A percentile compares a stretch with the other conserved stretches of the same genome.
Evolutionary conservation across 352 stramenopile species (phyloP).

Genomic region (Albugo candida): DNA sequence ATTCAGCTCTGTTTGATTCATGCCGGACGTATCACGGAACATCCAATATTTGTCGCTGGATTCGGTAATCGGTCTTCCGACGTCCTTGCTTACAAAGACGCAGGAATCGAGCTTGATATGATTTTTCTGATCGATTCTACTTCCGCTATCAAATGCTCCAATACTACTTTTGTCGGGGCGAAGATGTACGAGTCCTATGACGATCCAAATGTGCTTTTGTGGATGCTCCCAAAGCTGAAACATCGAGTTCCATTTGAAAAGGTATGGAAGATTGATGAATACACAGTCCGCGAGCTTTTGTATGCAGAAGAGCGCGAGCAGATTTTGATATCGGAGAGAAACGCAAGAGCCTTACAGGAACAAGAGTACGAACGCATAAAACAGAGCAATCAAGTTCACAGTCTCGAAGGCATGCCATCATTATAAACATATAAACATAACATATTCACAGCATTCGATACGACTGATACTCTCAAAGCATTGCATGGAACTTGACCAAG

Average conservation of each 20-base stretch:
- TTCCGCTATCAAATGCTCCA: slow-evolving; percentile 42
- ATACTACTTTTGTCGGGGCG: slow-evolving; percentile 8
- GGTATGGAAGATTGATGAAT: slow-evolving; percentile 55
- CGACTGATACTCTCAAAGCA: too few relatives aligned
- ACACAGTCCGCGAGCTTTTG: slow-evolving; percentile 59
- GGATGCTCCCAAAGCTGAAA: slow-evolving; percentile 61
- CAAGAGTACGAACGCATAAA: slow-evolving; percentile 26
- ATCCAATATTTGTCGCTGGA: slow-evolving; percentile 67
- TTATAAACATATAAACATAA: not conserved
- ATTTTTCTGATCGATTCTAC: slow-evolving; percentile 75
- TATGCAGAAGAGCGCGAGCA: slow-evolving; percentile 60
- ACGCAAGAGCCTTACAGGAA: slow-evolving; percentile 38
- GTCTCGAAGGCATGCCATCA: not conserved
- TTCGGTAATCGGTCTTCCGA: slow-evolving; percentile 75
- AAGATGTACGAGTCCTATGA: slow-evolving; percentile 63
- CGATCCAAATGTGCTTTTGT: slow-evolving; percentile 63
- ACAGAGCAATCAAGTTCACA: slow-evolving; percentile 1
- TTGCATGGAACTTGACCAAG: slow-evolving; percentile 31
- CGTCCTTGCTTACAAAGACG: slow-evolving; percentile 53
- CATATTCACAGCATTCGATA: too few relatives aligned
- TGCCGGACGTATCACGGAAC: slow-evolving; percentile 38
- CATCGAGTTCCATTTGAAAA: slow-evolving; percentile 67
- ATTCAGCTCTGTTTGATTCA: slow-evolving; percentile 66
- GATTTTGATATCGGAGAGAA: slow-evolving; percentile 36
- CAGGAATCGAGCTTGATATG: slow-evolving; percentile 39